Evolutionary conservation across 2,329 filamentous ascomycete genomes (phyloP).

Genomic region (Fusarium sarcochroum): DNA sequence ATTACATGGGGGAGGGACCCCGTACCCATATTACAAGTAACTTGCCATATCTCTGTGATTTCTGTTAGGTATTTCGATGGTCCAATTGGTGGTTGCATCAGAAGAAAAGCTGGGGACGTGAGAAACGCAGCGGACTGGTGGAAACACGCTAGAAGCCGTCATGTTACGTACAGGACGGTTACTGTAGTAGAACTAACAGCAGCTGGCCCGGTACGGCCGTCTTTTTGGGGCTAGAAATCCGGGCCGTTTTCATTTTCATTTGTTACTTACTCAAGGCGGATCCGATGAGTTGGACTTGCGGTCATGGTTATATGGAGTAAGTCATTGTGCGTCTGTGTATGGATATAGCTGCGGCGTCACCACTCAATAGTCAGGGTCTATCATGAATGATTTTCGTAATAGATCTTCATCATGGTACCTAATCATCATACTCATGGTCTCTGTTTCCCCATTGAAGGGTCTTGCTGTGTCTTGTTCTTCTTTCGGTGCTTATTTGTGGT

Average conservation of each 20-base stretch:
- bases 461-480: background rate
- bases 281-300: slow-evolving; percentile 12
- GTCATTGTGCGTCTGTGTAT: background rate
- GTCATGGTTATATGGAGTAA: background rate
- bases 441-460: background rate
- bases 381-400: slow-evolving; percentile 3
- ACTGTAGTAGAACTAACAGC: slow-evolving; percentile 10
- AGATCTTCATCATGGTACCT: slow-evolving; percentile 26
- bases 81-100: slow-evolving; percentile 31
- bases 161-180: slow-evolving; percentile 44
- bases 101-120: slow-evolving; percentile 33
- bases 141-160: slow-evolving; percentile 36
- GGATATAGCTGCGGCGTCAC: slow-evolving; percentile 6
- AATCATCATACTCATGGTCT: background rate
- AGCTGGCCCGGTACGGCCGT: slow-evolving; percentile 34
- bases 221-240: slow-evolving; percentile 31
- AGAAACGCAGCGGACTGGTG: slow-evolving; percentile 1
- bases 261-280: slow-evolving; percentile 23
- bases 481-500: slow-evolving; percentile 17
- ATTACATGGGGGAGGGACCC: slow-evolving; percentile 6
- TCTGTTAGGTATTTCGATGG: slow-evolving; percentile 31
- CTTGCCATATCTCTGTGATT: background rate
- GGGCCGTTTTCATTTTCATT: slow-evolving; percentile 34
- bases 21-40: background rate
- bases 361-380: slow-evolving; percentile 3